Conservation (phyloP, 257 asterid species). For the Dorcoceras hygrometricum region DNA sequence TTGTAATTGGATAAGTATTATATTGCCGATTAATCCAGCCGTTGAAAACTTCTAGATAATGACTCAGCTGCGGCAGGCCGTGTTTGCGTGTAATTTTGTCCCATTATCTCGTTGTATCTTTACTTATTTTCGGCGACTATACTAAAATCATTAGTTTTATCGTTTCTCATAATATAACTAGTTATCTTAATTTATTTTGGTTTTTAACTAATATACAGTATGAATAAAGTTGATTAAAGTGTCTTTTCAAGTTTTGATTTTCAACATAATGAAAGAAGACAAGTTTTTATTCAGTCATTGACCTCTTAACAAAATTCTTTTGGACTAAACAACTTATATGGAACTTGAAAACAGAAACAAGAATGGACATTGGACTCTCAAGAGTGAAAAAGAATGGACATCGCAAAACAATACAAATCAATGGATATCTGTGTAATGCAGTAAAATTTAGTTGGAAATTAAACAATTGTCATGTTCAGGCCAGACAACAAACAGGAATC, state of each 20-base stretch:
- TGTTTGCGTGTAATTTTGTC: too few species aligned
- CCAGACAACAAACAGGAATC: conserved; percentile 10
- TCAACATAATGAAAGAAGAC: background rate
- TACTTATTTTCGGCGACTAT: too few species aligned
- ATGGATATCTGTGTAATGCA: conserved; percentile 18
- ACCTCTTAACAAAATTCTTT: background rate
- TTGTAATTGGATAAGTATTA: conserved; percentile 50
- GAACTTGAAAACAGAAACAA: background rate
- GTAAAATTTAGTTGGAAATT: background rate
- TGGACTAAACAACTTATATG: background rate
- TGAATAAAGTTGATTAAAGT: too few species aligned
- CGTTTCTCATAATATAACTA: too few species aligned
- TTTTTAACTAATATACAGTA: too few species aligned
- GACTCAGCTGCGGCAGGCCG: conserved; percentile 20
- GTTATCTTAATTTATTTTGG: too few species aligned
- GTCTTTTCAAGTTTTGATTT: too few species aligned
- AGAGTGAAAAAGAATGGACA: too few species aligned
- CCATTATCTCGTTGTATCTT: too few species aligned
- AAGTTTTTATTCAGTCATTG: background rate
- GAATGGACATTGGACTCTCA: too few species aligned
- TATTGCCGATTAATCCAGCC: conserved; percentile 19
- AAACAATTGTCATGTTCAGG: background rate
- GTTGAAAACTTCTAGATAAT: conserved; percentile 20
- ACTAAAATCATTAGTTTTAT: too few species aligned
- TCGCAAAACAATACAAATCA: conserved; percentile 23